Base-by-base conservation (phyloP, 2,329 filamentous ascomycete genomes). In the Didymellaceae sp. region DNA sequence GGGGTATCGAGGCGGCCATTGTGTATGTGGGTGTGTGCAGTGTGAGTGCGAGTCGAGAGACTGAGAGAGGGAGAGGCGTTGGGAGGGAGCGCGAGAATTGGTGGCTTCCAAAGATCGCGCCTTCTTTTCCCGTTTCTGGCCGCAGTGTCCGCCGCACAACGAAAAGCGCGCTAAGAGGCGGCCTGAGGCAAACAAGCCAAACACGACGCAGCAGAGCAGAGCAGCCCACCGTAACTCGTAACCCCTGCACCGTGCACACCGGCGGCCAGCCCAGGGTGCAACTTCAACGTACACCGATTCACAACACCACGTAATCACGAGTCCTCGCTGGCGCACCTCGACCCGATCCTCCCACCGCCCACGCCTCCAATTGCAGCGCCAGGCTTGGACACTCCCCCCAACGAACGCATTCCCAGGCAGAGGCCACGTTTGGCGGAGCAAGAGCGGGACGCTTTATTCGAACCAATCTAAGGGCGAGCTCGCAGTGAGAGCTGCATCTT, bases 351-450 rank as follows among this genome's bases (percentile, higher is more conserved):
- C 38, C 38, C 32, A 42, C 38, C 43, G 48, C 24, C 38, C 25
- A 21, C 37, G 31, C n/a, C n/a, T 32, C 42, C 48, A 46, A 37
- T 42, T 41, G 42, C 48, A 52, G 42, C 48, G 31, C 42, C 42
- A 25, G 46, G 37, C 28, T 43, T 45, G 48, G 51, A 52, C 42
- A 38, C 25, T n/a, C n/a, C n/a, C 20, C 24, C 25, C 21, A 11
- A 10, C 43, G 31, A 33, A 17, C 21, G 37, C 48, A 45, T 42
- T 33, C 31, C 45, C 24, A 47, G 54, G 52, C 57, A 70, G 55
- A 72, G 68, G 68, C 63, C 69, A 72, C 69, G 68, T 72, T 66
- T 61, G 65, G 66, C 54, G 62, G 59, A 67, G 59, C 52, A 61
- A 60, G 62, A 63, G 63, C 53, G 60, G 60, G 63, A 64, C 54